These are phyloP conservation scores for Pogostemon cablin DNA, from an alignment of 257 asterid genomes.

Conservation along the genomic window DNA sequence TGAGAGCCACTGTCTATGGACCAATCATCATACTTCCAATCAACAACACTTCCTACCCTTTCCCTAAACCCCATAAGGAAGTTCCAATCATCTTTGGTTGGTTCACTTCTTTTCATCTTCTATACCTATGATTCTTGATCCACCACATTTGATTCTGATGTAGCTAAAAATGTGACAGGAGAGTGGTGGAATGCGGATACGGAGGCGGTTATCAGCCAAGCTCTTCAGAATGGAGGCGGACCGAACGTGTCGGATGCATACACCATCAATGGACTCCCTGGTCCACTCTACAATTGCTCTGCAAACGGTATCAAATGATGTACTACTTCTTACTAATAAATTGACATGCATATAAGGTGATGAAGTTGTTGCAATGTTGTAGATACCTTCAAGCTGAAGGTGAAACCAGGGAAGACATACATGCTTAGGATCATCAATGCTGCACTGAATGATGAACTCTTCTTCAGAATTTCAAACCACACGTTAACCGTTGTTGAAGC, in stretches of 20 bases:
- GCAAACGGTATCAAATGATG: constrained; percentile 41
- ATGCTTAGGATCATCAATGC: constrained; percentile 74
- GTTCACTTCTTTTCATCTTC: background rate
- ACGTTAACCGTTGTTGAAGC: constrained; percentile 60
- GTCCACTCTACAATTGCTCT: constrained; percentile 64
- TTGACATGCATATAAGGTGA: too few relatives aligned
- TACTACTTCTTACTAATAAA: background rate
- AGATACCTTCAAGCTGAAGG: constrained; percentile 66
- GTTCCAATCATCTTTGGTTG: constrained; percentile 63
- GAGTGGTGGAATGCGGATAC: constrained; percentile 70
- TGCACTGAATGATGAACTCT: constrained; percentile 77
- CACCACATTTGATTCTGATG: background rate
- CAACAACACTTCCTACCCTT: constrained; percentile 57
- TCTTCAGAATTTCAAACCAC: constrained; percentile 60
- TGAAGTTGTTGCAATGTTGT: background rate
- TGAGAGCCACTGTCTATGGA: constrained; percentile 62
- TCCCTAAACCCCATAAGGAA: constrained; percentile 59
- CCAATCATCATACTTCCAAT: constrained; percentile 55
- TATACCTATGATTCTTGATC: background rate
- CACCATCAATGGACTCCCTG: constrained; percentile 68
- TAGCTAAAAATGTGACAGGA: constrained; percentile 38
- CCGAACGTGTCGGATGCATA: constrained; percentile 71
- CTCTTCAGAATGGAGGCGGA: constrained; percentile 62
- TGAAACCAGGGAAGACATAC: constrained; percentile 63
- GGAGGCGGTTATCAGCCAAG: constrained; percentile 55